Base-by-base conservation (phyloP, 163 green algal genomes). In the Scenedesmus sp. region DNA sequence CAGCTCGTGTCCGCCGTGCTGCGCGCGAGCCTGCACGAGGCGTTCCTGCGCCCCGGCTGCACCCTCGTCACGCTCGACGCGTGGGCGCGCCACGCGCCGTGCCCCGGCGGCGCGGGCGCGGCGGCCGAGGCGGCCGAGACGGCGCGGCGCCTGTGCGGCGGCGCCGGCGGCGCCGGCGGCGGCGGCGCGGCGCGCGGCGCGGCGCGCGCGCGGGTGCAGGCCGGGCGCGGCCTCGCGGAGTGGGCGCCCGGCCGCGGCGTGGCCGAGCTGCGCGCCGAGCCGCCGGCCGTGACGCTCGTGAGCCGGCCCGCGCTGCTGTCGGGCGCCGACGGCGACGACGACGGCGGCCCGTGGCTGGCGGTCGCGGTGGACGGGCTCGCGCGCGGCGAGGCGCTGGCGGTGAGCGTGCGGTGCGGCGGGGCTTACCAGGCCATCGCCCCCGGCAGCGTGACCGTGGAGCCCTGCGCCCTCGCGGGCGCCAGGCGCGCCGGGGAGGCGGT, bases 21-120 rank as follows among this genome's bases (percentile, higher is more conserved):
- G 24, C 13, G 10, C 29, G 57, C 10, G 10, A n/a, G 22, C 29
- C 36, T 65, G 57, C 57, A 28, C 4, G 57, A 65, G 57, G 57
- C 57, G 4, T 65, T 65, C 57, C 26, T 65, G 57, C 24, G 57
- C 14, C 57, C 57, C 11, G 57, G 57, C 57, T 65, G 57, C 57
- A 45, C 24, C 2, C 57, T 65, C 1, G 2, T 65, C 13, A 65
- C 57, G 5, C 11, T 65, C 29, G 57, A 65, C 31, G n/a, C n/a
- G n/a, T n/a, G n/a, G n/a, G n/a, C n/a, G n/a, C n/a, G n/a, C n/a
- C n/a, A n/a, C n/a, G n/a, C n/a, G n/a, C n/a, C n/a, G n/a, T n/a
- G n/a, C n/a, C n/a, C n/a, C n/a, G n/a, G n/a, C n/a, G n/a, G n/a
- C n/a, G n/a, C n/a, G n/a, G n/a, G n/a, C n/a, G n/a, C n/a, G n/a